phyloP scores from a whole-genome alignment of 306 rosid species.

The Astragalus membranaceus region DNA sequence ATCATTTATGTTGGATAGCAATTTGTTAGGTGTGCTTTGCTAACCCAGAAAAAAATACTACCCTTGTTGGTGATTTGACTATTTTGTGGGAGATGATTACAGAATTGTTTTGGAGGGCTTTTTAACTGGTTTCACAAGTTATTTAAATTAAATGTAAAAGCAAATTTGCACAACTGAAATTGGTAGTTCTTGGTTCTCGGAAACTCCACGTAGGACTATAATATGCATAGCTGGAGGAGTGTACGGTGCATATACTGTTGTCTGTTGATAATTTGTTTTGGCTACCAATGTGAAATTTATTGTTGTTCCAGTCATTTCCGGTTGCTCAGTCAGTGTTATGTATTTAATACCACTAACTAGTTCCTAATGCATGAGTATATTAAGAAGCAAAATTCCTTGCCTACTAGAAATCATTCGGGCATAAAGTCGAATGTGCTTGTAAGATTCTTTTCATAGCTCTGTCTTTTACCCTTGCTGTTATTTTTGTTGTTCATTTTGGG shows the following conservation, averaged over 20 bases:
- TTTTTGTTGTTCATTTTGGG: background rate
- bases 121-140: background rate
- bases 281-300: background rate
- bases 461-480: background rate
- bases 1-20: background rate
- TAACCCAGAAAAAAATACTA: background rate
- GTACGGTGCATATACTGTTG: background rate
- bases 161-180: background rate
- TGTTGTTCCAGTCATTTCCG: background rate
- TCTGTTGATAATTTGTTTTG: background rate
- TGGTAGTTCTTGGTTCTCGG: background rate
- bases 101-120: background rate
- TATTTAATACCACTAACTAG: background rate
- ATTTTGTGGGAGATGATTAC: slow-evolving; percentile 1
- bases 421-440: background rate
- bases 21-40: background rate
- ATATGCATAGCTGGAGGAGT: background rate
- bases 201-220: background rate
- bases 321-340: background rate
- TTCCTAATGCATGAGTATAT: background rate
- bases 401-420: background rate
- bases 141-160: slow-evolving; percentile 10
- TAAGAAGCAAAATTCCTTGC: background rate
- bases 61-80: background rate
- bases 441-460: background rate